Percentiles rank a stretch among this genome's conserved stretches.
Conservation (phyloP, 2,329 filamentous ascomycete genomes). For the Periconia digitata region DNA sequence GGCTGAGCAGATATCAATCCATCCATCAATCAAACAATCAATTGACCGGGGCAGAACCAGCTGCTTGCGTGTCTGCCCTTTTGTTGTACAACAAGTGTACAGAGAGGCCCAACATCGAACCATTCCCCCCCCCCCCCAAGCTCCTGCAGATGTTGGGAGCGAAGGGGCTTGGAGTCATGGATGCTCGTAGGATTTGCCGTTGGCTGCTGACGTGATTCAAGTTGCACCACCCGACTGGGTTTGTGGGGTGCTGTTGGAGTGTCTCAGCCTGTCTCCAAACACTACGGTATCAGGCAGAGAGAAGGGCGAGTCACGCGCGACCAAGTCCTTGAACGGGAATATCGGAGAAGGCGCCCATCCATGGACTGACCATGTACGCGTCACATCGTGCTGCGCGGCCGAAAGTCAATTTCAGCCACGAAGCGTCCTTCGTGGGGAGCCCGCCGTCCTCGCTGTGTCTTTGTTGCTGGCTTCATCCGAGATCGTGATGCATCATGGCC, state of each 20-base stretch:
- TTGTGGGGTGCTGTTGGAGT: constrained; percentile 11
- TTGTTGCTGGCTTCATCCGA: background rate
- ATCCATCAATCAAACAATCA: too few relatives aligned
- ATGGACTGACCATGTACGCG: background rate
- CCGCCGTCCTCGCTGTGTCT: too few relatives aligned
- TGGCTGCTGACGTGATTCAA: constrained; percentile 4
- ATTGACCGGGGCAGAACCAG: background rate
- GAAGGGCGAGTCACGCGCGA: constrained; percentile 7
- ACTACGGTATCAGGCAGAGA: constrained; percentile 1
- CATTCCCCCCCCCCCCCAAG: too few relatives aligned
- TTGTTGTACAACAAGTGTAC: background rate
- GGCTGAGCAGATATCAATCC: background rate
- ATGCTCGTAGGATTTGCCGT: constrained; percentile 4
- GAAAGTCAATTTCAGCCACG: constrained; percentile 1
- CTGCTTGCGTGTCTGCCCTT: background rate
- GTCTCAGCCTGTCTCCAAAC: constrained; percentile 1
- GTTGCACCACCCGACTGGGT: constrained; percentile 1
- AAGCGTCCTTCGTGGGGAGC: background rate
- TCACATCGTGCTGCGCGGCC: constrained; percentile 7
- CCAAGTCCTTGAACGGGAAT: constrained; percentile 1
- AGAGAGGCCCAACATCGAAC: background rate
- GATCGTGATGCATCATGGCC: background rate
- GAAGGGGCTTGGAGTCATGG: background rate
- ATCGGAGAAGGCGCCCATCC: background rate
- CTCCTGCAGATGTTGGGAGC: too few relatives aligned